phyloP scores from a whole-genome alignment of 495 filamentous ascomycete species.

The Penicillium arizonense region DNA sequence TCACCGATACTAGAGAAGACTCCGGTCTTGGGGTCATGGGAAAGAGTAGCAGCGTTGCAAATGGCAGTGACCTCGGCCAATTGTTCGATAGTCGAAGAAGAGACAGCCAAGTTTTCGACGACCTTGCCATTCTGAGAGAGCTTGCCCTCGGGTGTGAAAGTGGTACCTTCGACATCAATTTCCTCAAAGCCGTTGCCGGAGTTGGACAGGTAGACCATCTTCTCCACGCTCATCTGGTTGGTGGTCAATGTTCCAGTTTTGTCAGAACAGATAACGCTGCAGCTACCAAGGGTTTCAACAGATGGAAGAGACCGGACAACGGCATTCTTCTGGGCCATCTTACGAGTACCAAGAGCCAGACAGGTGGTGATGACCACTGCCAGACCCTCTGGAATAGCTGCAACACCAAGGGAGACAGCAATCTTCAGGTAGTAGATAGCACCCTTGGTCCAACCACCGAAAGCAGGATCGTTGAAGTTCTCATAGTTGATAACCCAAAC shows the following conservation, averaged over 20 bases:
- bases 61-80: conserved; percentile 85
- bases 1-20: conserved; percentile 87
- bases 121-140: conserved; percentile 66
- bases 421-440: conserved; percentile 99
- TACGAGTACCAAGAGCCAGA: conserved; percentile 89
- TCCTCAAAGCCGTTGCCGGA: conserved; percentile 77
- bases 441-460: conserved; percentile 94
- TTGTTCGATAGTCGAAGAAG: conserved; percentile 76
- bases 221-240: conserved; percentile 99
- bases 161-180: conserved; percentile 88
- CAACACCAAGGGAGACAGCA: conserved; percentile 96
- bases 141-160: conserved; percentile 80
- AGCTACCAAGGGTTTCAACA: conserved; percentile 97
- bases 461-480: conserved; percentile 91
- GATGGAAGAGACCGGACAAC: conserved; percentile 95
- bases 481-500: conserved; percentile 99
- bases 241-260: conserved; percentile 99
- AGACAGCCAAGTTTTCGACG: conserved; percentile 65
- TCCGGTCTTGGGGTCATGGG: conserved; percentile 71
- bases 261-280: conserved; percentile 99
- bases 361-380: conserved; percentile 98
- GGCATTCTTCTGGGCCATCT: conserved; percentile 98
- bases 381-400: conserved; percentile 95
- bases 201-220: conserved; percentile 77
- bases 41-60: conserved; percentile 86